Evolutionary conservation across 1,284 basidiomycete species (phyloP), one percentile per base, ranked within the genome.

Genomic region (Paramarasmius palmivorus): DNA sequence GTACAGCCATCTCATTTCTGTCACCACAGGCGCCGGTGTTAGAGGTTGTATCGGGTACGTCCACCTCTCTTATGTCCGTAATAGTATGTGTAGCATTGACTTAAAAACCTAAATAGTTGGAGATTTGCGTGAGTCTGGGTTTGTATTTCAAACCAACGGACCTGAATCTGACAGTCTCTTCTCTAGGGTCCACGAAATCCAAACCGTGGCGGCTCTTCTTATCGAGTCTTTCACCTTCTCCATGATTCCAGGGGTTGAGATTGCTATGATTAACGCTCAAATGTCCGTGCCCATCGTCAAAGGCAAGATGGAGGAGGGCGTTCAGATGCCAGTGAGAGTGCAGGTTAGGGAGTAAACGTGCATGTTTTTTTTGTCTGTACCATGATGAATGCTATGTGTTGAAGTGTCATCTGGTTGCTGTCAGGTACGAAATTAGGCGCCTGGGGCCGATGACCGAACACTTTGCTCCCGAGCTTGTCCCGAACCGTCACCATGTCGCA

Each of bases 211-310:
- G 15, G 52, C 57, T 32, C 57, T 59, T 22, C 49, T 67, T 9
- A 29, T 68, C 19, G 60, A 64, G 32, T 59, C 52, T 8, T 66
- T 68, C 54, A 57, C 63, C 47, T 67, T 63, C 41, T 49, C 54
- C 12, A 38, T 61, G 6, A 57, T 59, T 0, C 57, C 57, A 2
- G 57, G 41, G 25, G 36, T 59, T 2, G 60, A 68, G 29, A 58
- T 67, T 19, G 17, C 59, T 14, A 50, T 64, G 25, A 54, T 55
- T 17, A 52, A 59, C 15, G 57, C 55, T 32, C 60, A 57, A 14
- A 20, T 62, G 17, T 65, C 65, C 64, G 25, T 57, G 6, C 66
- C 66, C 3, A 56, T 68, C 57, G 44, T 63, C 23, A 48, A 50
- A 26, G 61, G 58, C 2, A 59, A 58, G 44, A 35, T 51, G 35